Percentiles rank a stretch among this genome's conserved stretches.
Evolutionary conservation across 805 yeast genomes (phyloP).

Genomic region (Clavispora carvajalis): DNA sequence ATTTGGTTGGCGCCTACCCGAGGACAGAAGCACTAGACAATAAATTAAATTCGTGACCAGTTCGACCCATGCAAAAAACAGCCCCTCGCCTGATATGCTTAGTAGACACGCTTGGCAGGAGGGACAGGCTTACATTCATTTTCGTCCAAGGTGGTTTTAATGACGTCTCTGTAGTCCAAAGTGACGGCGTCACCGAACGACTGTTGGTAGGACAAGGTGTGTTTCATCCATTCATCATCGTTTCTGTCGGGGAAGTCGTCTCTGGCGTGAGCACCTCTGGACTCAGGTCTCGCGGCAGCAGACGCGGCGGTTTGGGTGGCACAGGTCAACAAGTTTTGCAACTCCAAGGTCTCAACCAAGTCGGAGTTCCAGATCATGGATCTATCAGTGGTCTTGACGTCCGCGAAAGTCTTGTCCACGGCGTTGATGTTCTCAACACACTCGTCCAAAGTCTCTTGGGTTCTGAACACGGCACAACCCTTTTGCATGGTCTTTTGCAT

Average conservation of each 20-base stretch:
- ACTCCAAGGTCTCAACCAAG: conserved; percentile 90
- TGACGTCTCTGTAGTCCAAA: conserved; percentile 82
- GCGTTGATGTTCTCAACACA: conserved; percentile 77
- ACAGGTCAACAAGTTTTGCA: conserved; percentile 94
- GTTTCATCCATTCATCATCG: conserved; percentile 97
- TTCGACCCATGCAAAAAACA: background rate
- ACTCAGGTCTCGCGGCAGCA: conserved; percentile 93
- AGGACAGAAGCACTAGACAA: background rate
- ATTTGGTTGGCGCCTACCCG: background rate
- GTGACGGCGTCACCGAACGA: conserved; percentile 63
- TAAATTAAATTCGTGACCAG: conserved; percentile 2
- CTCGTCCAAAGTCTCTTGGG: conserved; percentile 82
- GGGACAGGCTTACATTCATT: conserved; percentile 93
- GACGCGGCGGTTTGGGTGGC: conserved; percentile 93
- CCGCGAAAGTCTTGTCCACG: conserved; percentile 68
- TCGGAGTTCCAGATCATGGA: conserved; percentile 99
- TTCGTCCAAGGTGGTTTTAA: conserved; percentile 80
- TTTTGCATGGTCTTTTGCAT: conserved; percentile 97
- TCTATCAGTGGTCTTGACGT: conserved; percentile 87
- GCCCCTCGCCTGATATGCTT: conserved; percentile 16
- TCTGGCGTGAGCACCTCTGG: conserved; percentile 99
- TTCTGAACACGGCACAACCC: conserved; percentile 96
- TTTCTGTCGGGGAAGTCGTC: conserved; percentile 96
- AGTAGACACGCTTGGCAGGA: conserved; percentile 94
- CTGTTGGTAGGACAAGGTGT: conserved; percentile 87